These are phyloP conservation scores for Raphanus sativus DNA, from an alignment of 345 rosid genomes.

Conservation along the genomic window DNA sequence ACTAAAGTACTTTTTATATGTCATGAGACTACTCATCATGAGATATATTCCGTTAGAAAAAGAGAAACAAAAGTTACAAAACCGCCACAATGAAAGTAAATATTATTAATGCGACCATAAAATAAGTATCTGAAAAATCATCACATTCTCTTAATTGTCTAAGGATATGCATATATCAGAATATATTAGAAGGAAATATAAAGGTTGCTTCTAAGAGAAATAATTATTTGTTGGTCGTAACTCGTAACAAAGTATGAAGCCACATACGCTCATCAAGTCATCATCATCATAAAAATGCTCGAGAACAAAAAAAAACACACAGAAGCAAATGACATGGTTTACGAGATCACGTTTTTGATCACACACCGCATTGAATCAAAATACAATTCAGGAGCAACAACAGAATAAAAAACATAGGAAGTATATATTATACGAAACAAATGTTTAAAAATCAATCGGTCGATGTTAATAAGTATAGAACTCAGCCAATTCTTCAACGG, in stretches of 20 bases:
- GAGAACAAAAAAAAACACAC: conserved; percentile 9
- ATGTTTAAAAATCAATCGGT: conserved; percentile 7
- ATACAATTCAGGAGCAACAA: conserved; percentile 28
- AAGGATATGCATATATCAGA: background rate
- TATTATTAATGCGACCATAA: conserved; percentile 4
- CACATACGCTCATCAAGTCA: conserved; percentile 30
- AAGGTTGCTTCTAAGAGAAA: background rate
- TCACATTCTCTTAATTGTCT: background rate
- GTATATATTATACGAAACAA: conserved; percentile 32
- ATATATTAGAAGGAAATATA: background rate
- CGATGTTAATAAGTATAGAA: conserved; percentile 57
- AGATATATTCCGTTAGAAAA: conserved; percentile 32
- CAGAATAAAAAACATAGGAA: background rate
- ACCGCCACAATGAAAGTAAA: conserved; percentile 17
- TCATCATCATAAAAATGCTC: conserved; percentile 34
- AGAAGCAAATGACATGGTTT: conserved; percentile 36
- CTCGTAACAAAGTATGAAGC: conserved; percentile 13
- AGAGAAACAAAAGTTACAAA: conserved; percentile 28
- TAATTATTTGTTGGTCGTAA: conserved; percentile 5
- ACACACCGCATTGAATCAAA: conserved; percentile 33
- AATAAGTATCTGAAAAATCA: background rate
- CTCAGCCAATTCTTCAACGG: conserved; percentile 48
- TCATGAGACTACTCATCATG: conserved; percentile 28
- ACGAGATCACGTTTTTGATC: conserved; percentile 35
- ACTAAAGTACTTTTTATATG: conserved; percentile 21